Percentiles rank a stretch among this genome's conserved stretches.
Conservation (phyloP, 805 yeast species). For the Nakazawaea peltata region DNA sequence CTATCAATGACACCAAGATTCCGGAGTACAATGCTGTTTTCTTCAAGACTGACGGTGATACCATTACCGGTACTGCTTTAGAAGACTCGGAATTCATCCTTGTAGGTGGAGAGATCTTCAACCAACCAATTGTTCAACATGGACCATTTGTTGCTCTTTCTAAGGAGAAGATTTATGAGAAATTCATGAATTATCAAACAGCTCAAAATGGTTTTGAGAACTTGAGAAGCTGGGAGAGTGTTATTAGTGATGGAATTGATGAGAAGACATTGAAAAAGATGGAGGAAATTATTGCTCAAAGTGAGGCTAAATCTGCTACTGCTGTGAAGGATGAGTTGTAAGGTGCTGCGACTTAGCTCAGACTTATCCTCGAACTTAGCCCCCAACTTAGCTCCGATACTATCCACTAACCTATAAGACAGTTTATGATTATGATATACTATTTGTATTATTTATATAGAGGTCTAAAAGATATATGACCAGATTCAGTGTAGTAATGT, state of each 20-base stretch:
- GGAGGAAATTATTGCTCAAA: constrained; percentile 2
- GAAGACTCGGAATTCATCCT: constrained; percentile 54
- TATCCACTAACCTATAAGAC: not conserved
- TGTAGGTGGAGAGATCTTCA: constrained; percentile 67
- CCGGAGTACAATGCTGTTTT: constrained; percentile 46
- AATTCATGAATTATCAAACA: constrained; percentile 63
- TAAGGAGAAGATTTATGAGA: constrained; percentile 56
- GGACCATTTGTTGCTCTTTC: constrained; percentile 87
- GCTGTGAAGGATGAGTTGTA: constrained; percentile 4
- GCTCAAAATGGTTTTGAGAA: constrained; percentile 65
- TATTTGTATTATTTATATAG: not conserved
- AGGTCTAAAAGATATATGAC: no score
- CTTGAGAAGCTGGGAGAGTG: constrained; percentile 50
- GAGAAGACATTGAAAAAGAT: constrained; percentile 4
- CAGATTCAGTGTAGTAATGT: no score
- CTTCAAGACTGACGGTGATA: constrained; percentile 64
- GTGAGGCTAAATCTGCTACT: not conserved
- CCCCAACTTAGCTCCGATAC: not conserved
- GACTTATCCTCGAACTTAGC: no score
- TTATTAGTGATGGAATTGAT: constrained; percentile 25
- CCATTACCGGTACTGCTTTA: constrained; percentile 45
- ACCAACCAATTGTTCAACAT: constrained; percentile 75
- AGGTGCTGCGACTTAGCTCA: not conserved
- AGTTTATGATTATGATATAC: no score
- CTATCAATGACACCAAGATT: constrained; percentile 29